A percentile compares a stretch with the other conserved stretches of the same genome.
phyloP scores from a whole-genome alignment of 176 grass and related monocot species.

The Oryza meridionalis region DNA sequence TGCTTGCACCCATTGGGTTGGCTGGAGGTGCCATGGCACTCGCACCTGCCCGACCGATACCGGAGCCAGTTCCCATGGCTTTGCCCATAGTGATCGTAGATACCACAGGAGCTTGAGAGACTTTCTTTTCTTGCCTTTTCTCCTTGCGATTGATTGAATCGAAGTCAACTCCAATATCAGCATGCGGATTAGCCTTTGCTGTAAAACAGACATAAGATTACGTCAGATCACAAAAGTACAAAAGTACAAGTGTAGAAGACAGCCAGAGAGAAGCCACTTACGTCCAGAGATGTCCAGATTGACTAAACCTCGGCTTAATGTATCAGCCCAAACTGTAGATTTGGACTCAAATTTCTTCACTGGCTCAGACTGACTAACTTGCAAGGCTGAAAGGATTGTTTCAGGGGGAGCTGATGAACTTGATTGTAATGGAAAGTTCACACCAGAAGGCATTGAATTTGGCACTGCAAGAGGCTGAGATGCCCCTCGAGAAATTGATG shows the following conservation, averaged over 20 bases:
- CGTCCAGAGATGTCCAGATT: constrained; percentile 97
- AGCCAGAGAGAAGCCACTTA: constrained; percentile 54
- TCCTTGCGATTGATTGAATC: constrained; percentile 99
- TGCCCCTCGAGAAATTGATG: constrained; percentile 48
- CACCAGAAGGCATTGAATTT: constrained; percentile 43
- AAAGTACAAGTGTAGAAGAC: constrained; percentile 24
- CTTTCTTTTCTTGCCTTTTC: constrained; percentile 85
- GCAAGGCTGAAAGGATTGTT: constrained; percentile 54
- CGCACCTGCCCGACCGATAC: constrained; percentile 64
- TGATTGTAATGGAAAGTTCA: constrained; percentile 49
- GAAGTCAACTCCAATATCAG: constrained; percentile 95
- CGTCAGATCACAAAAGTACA: constrained; percentile 35
- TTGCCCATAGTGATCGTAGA: constrained; percentile 91
- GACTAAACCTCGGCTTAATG: constrained; percentile 86
- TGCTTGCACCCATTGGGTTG: constrained; percentile 68
- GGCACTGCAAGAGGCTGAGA: constrained; percentile 54
- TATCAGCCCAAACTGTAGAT: constrained; percentile 93
- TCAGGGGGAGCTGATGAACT: constrained; percentile 62
- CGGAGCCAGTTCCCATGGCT: constrained; percentile 93
- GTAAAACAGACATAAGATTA: constrained; percentile 34
- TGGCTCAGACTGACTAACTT: constrained; percentile 60
- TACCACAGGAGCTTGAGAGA: constrained; percentile 52
- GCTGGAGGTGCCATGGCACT: constrained; percentile 51
- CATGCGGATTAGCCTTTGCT: constrained; percentile 95
- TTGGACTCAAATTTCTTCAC: constrained; percentile 85